Conservation (phyloP, 495 filamentous ascomycete genomes). For the Penicillium simplicissimum region DNA sequence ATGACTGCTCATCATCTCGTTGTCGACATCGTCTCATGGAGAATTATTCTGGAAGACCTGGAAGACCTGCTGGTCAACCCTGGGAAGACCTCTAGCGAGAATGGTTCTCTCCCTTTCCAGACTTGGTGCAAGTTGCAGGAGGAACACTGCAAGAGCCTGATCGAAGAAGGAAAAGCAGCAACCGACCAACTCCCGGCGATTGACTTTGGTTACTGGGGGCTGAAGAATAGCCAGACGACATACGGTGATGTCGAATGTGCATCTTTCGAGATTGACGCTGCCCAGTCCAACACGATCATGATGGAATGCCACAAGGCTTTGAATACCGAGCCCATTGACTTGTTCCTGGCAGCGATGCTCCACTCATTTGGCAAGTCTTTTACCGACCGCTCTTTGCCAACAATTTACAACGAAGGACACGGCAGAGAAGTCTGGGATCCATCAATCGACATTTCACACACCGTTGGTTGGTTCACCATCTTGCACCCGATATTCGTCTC, state of each 20-base stretch:
- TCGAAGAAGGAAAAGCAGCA: slow-evolving; percentile 31
- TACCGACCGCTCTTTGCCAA: slow-evolving; percentile 53
- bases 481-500: slow-evolving; percentile 49
- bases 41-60: slow-evolving; percentile 65
- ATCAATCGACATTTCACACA: slow-evolving; percentile 56
- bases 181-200: slow-evolving; percentile 27
- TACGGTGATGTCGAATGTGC: slow-evolving; percentile 52
- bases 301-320: slow-evolving; percentile 49
- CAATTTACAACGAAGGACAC: slow-evolving; percentile 58
- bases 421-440: slow-evolving; percentile 55
- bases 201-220: slow-evolving; percentile 53
- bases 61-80: slow-evolving; percentile 61
- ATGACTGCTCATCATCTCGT: slow-evolving; percentile 68
- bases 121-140: slow-evolving; percentile 58
- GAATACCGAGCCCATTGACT: slow-evolving; percentile 53
- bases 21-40: slow-evolving; percentile 71
- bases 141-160: slow-evolving; percentile 34
- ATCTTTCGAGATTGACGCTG: slow-evolving; percentile 47
- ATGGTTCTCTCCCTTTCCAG: slow-evolving; percentile 58
- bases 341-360: slow-evolving; percentile 53
- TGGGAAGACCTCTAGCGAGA: slow-evolving; percentile 28
- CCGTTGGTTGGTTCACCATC: slow-evolving; percentile 64
- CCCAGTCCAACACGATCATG: slow-evolving; percentile 44
- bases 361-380: slow-evolving; percentile 52
- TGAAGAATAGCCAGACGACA: slow-evolving; percentile 45